These are phyloP conservation scores for Candida insectorum DNA, from an alignment of 805 yeast species.

Conservation along the genomic window DNA sequence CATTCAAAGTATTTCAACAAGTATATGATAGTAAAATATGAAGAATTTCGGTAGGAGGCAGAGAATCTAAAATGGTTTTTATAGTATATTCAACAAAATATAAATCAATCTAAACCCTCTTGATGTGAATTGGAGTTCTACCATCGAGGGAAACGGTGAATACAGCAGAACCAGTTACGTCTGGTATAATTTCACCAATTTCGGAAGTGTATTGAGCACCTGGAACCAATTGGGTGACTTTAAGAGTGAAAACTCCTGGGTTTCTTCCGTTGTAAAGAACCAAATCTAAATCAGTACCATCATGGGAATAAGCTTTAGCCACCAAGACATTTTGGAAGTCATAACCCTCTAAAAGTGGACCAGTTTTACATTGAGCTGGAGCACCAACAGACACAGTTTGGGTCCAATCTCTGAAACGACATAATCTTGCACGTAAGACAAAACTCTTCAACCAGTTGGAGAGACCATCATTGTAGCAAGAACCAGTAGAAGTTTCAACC, in stretches of 20 bases:
- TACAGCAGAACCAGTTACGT: conserved; percentile 4
- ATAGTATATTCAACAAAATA: too few species aligned
- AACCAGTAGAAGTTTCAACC: conserved; percentile 7
- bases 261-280: conserved; percentile 9
- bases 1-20: too few species aligned
- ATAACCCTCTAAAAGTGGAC: conserved; percentile 9
- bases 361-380: conserved; percentile 7
- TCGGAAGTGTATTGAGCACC: conserved; percentile 3
- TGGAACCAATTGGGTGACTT: conserved; percentile 6
- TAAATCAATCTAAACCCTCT: too few species aligned
- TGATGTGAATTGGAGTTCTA: conserved; percentile 5
- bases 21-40: too few species aligned
- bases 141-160: conserved; percentile 6
- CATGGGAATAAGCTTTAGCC: conserved; percentile 9
- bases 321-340: conserved; percentile 10
- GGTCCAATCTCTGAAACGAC: conserved; percentile 9
- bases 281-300: conserved; percentile 8
- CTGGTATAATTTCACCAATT: conserved; percentile 3
- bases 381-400: conserved; percentile 7
- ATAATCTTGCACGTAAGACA: conserved; percentile 7
- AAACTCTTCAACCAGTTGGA: conserved; percentile 9
- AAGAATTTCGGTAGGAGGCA: too few species aligned
- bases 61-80: too few species aligned
- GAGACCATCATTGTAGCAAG: conserved; percentile 6
- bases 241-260: conserved; percentile 7